Evolutionary conservation across 179 eudicot species (phyloP), one percentile per base, ranked within the genome.

Genomic region (Heliamphora ciliata): DNA sequence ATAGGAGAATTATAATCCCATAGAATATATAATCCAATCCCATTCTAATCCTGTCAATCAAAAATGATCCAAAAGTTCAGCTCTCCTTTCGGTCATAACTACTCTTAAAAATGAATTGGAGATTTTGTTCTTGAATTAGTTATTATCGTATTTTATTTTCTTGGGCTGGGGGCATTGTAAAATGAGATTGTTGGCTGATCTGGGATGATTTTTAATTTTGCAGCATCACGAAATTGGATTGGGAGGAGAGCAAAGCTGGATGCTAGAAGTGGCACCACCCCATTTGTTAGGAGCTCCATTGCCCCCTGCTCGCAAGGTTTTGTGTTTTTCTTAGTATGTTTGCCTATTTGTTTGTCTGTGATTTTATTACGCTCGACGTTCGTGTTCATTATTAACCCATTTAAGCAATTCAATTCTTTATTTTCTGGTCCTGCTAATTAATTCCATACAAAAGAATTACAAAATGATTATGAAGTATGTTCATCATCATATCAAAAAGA

Each of bases 211-310:
- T 21, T 74, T 6, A 4, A 76, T 60, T 67, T 81, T 79, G 87
- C 88, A 90, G 94, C 91, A 91, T 83, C 92, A 85, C 83, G 97
- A 94, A 85, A 82, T 84, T 75, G 88, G 85, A 63, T 81, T 89
- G 80, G 83, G 89, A 77, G 85, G 81, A 78, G 91, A 91, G 84
- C 83, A 72, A 82, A 87, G 87, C 80, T 82, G 90, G 86, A 87
- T 52, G 44, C 83, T 70, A 63, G 87, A 89, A 82, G 65, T 84
- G 83, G 82, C 89, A 5, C 90, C 85, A 44, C 92, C 97, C 65
- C 89, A 87, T 82, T 82, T 92, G 80, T 80, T 88, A n/a, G 87
- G 87, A 80, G 84, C 86, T 67, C 89, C 91, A 71, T 31, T 1
- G 40, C 83, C 74, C 78, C 82, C 90, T 84, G 74, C 91, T 76